Percentiles rank a stretch among this genome's conserved stretches.
phyloP scores from a whole-genome alignment of 2,329 filamentous ascomycete species.

The Beauveria sp. region DNA sequence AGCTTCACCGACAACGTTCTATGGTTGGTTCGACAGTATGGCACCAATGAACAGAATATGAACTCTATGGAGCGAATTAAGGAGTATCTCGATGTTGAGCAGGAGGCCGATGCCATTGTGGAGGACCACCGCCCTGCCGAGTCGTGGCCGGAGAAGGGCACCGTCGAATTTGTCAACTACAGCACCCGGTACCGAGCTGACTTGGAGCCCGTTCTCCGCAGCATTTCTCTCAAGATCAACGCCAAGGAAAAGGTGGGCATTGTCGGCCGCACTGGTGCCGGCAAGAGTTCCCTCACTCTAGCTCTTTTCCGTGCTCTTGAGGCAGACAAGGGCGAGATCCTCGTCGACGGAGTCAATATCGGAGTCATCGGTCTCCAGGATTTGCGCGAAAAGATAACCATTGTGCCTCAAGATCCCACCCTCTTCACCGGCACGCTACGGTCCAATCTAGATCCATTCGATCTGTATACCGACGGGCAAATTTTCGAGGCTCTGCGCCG shows the following conservation, averaged over 20 bases:
- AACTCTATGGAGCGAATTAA: slow-evolving; percentile 97
- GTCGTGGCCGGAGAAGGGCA: slow-evolving; percentile 79
- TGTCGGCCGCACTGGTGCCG: slow-evolving; percentile 89
- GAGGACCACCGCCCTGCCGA: slow-evolving; percentile 68
- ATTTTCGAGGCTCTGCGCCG: slow-evolving; percentile 80
- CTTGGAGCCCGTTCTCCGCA: slow-evolving; percentile 76
- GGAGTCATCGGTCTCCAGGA: slow-evolving; percentile 86
- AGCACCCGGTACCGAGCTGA: slow-evolving; percentile 83
- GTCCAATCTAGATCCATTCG: slow-evolving; percentile 89
- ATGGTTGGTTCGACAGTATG: slow-evolving; percentile 92
- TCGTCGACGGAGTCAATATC: slow-evolving; percentile 89
- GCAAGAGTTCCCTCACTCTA: slow-evolving; percentile 90
- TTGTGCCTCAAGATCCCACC: slow-evolving; percentile 95
- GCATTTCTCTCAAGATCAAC: slow-evolving; percentile 78
- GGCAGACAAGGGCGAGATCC: slow-evolving; percentile 79
- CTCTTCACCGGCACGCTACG: slow-evolving; percentile 89
- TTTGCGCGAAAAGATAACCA: slow-evolving; percentile 87
- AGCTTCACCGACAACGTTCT: slow-evolving; percentile 95
- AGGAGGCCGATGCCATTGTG: slow-evolving; percentile 75
- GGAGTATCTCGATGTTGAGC: slow-evolving; percentile 93
- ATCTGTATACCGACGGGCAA: slow-evolving; percentile 79
- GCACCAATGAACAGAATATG: slow-evolving; percentile 98
- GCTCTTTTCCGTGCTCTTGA: slow-evolving; percentile 92
- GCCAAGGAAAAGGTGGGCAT: slow-evolving; percentile 91
- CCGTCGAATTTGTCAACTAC: slow-evolving; percentile 83